These are phyloP conservation scores for Russula sp. DNA, from an alignment of 768 basidiomycete species.

Conservation along the genomic window DNA sequence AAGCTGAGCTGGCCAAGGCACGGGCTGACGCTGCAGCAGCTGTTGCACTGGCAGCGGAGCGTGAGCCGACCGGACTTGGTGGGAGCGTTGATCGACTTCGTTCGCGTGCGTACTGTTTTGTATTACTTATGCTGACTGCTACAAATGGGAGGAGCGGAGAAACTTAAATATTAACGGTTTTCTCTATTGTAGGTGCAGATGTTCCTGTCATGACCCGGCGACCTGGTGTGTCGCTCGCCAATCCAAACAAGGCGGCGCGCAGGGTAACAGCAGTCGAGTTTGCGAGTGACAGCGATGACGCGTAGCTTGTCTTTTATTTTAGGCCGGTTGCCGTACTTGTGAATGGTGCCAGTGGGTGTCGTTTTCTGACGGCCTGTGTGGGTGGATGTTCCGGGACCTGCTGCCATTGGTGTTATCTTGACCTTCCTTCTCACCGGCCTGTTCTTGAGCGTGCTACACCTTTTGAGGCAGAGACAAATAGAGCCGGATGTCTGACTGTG, in stretches of 20 bases:
- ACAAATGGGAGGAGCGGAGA: neutral
- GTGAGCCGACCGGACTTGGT: conserved; percentile 9
- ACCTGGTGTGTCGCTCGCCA: conserved; percentile 22
- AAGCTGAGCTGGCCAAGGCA: no score
- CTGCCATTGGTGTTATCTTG: no score
- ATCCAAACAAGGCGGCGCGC: conserved; percentile 21
- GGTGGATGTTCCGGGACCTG: no score
- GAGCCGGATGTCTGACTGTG: no score
- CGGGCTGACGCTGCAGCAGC: no score
- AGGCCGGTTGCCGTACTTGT: no score
- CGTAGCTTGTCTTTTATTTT: neutral
- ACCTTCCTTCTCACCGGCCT: no score
- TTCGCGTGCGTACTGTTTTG: conserved; percentile 7
- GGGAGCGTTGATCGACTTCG: conserved; percentile 18
- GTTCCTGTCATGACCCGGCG: conserved; percentile 8
- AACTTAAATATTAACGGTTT: neutral
- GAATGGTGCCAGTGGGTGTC: no score
- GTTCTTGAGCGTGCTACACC: no score
- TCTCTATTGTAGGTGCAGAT: conserved; percentile 2
- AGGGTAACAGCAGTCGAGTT: conserved; percentile 20
- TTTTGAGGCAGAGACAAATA: no score
- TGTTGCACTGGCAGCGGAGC: no score
- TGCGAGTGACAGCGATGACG: conserved; percentile 22
- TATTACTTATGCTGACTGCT: neutral
- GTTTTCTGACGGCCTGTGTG: no score